Base-by-base conservation (phyloP, 1,284 basidiomycete genomes). In the Ustilago shanxiensis region DNA sequence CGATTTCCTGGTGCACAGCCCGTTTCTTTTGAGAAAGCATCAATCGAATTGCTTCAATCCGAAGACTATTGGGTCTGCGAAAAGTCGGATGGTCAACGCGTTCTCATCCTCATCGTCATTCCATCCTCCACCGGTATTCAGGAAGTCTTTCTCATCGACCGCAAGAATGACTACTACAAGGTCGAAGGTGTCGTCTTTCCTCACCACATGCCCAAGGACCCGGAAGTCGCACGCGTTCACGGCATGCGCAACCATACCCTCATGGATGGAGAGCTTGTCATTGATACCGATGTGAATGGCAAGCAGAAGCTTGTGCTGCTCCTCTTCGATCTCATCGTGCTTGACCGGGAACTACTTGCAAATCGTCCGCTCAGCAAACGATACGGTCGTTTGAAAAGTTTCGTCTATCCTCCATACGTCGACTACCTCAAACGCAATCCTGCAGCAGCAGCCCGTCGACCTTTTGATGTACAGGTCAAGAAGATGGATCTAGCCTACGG, bases 71-170 rank as follows among this genome's bases (percentile, higher is more conserved):
- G 96, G 96, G 96, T 99, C 31, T 98, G 95, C 88, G 97, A 99
- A 88, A 99, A 99, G 88, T 97, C 95, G n/a, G 97, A 99, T 85
- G 97, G 97, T 2, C 88, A 98, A 60, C 91, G 97, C 47, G 94
- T 99, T 33, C 89, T 99, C 49, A 90, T 98, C 53, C 89, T 97
- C 68, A 90, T 99, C 56, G 89, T 92, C 45, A 87, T 88, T 59
- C 88, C 89, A 24, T 87, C 89, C 41, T 69, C 60, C 8, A 82
- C 82, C 11, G 89, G 88, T 29, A 77, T 76, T 20, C 95, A 98
- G 87, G 89, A 90, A 53, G 91, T 93, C 3, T 72, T 67, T 16
- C 72, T 77, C 29, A 95, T 99, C 83, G 95, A 99, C 88, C 91
- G 97, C 61, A 95, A 96, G 84, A 96, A 99, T 81, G 88, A 89